Evolutionary conservation across 2,329 filamentous ascomycete genomes (phyloP).

Genomic region (Talaromyces sp.): DNA sequence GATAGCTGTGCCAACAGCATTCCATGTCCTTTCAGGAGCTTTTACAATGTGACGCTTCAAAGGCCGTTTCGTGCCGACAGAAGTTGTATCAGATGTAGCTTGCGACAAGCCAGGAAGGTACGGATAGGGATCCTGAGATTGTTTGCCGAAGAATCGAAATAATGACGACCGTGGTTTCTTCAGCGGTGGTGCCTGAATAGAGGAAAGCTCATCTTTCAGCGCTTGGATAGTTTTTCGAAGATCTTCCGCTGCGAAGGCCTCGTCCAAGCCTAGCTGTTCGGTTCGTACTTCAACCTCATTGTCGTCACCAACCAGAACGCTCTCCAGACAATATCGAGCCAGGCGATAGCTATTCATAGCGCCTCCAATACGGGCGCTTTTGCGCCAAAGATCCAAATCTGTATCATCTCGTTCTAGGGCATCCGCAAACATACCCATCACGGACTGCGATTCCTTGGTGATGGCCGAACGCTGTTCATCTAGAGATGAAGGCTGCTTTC

Average conservation of each 20-base stretch:
- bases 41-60: constrained; percentile 36
- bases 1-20: constrained; percentile 48
- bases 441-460: constrained; percentile 38
- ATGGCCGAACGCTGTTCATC: constrained; percentile 25
- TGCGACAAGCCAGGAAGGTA: constrained; percentile 39
- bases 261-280: constrained; percentile 57
- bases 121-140: constrained; percentile 51
- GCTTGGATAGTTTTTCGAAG: constrained; percentile 48
- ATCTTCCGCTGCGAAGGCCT: constrained; percentile 52
- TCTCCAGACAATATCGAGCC: constrained; percentile 60
- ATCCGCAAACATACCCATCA: constrained; percentile 55
- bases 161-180: constrained; percentile 51
- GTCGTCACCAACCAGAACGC: constrained; percentile 60
- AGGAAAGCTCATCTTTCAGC: constrained; percentile 55
- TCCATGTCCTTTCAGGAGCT: constrained; percentile 41
- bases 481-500: constrained; percentile 11
- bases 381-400: constrained; percentile 62
- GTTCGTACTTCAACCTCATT: constrained; percentile 53
- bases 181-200: constrained; percentile 47
- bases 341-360: constrained; percentile 57
- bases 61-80: constrained; percentile 21
- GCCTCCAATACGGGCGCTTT: constrained; percentile 55
- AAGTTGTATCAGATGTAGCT: constrained; percentile 25
- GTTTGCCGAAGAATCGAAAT: constrained; percentile 50
- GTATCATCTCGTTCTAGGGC: constrained; percentile 63